Conservation (phyloP, 2,329 filamentous ascomycete genomes). For the Xylaria multiplex region DNA sequence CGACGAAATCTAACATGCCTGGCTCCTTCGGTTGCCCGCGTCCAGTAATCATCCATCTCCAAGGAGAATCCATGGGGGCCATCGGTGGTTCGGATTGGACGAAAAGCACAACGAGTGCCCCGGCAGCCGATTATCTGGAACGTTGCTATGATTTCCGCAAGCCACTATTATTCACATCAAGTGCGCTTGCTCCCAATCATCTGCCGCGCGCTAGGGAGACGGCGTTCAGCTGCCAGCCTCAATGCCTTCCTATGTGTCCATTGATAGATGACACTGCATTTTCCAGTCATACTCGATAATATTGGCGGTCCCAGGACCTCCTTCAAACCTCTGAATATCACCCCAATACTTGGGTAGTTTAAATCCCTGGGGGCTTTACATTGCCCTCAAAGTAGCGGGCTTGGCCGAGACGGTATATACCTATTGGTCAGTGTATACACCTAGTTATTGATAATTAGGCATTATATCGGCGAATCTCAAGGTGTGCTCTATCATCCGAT, state of each 20-base stretch:
- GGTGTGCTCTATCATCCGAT: slow-evolving; percentile 10
- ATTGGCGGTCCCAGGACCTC: slow-evolving; percentile 16
- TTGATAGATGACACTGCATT: slow-evolving; percentile 13
- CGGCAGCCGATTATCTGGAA: slow-evolving; percentile 35
- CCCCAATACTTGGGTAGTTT: slow-evolving; percentile 4
- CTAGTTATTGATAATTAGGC: slow-evolving; percentile 1
- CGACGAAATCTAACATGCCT: slow-evolving; percentile 46
- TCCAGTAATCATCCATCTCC: slow-evolving; percentile 22
- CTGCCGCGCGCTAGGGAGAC: slow-evolving; percentile 33
- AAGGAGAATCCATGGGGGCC: slow-evolving; percentile 26
- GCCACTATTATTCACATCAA: slow-evolving; percentile 24
- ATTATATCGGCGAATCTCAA: slow-evolving; percentile 23
- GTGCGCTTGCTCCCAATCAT: slow-evolving; percentile 11
- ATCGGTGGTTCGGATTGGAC: slow-evolving; percentile 15
- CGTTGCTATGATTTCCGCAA: slow-evolving; percentile 19
- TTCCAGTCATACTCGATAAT: slow-evolving; percentile 8
- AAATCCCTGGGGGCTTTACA: neutral
- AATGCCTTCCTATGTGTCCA: slow-evolving; percentile 16
- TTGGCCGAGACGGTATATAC: neutral
- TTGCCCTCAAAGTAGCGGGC: neutral
- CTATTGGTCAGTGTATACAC: slow-evolving; percentile 9
- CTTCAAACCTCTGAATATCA: slow-evolving; percentile 12
- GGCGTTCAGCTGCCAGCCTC: slow-evolving; percentile 31
- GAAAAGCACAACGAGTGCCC: slow-evolving; percentile 36
- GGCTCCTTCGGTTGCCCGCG: slow-evolving; percentile 42